Evolutionary conservation across 2,329 filamentous ascomycete genomes (phyloP).

Genomic region (Coniochaeta hoffmannii): DNA sequence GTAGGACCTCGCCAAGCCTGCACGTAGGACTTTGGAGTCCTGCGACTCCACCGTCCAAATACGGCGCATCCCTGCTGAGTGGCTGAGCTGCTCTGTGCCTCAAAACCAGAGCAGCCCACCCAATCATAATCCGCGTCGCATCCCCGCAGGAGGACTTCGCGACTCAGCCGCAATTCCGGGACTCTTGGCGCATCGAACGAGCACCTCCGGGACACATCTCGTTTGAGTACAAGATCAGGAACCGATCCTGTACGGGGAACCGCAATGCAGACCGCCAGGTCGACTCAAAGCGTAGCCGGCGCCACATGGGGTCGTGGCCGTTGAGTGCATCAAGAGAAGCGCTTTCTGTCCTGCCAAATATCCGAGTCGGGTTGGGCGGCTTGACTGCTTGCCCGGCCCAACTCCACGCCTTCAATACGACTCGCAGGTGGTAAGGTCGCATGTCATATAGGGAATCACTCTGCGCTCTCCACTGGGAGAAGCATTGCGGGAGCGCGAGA

Average conservation of each 20-base stretch:
- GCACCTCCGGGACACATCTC: neutral
- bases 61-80: neutral
- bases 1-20: too few species aligned
- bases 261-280: neutral
- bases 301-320: neutral
- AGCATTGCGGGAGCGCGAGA: neutral
- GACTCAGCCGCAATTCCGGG: neutral
- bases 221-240: neutral
- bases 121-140: neutral
- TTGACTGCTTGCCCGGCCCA: neutral
- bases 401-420: neutral
- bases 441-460: neutral
- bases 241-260: neutral
- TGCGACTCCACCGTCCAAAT: neutral
- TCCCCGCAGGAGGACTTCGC: neutral
- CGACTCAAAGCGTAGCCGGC: neutral
- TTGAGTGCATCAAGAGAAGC: neutral
- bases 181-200: neutral
- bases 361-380: neutral
- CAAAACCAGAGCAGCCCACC: neutral
- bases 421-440: neutral
- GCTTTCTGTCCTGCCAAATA: neutral
- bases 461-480: neutral
- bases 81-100: conserved; percentile 1
- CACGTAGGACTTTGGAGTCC: neutral